A percentile compares a stretch with the other conserved stretches of the same genome.
These are phyloP conservation scores for Tagetes erecta DNA, from an alignment of 129 eudicot genomes.

Conservation along the genomic window DNA sequence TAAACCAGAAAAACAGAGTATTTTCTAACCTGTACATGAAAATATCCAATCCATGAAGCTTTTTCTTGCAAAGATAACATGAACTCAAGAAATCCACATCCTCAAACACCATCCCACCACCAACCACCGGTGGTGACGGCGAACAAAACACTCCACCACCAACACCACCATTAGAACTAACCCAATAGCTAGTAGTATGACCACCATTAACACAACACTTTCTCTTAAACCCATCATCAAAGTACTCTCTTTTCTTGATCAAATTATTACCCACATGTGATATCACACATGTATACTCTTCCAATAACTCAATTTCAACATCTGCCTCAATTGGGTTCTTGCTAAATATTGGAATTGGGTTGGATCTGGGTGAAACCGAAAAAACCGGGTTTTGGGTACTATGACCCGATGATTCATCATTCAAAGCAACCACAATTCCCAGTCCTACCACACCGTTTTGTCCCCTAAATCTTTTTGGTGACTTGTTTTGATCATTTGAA, in stretches of 20 bases:
- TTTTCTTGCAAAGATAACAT: slow-evolving; percentile 68
- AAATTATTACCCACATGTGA: slow-evolving; percentile 67
- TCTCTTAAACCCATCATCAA: slow-evolving; percentile 48
- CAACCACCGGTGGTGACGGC: slow-evolving; percentile 38
- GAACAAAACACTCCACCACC: slow-evolving; percentile 42
- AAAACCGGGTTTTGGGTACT: slow-evolving; percentile 40
- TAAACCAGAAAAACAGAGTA: neutral
- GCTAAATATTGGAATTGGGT: slow-evolving; percentile 53
- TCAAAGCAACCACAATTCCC: slow-evolving; percentile 71
- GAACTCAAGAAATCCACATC: slow-evolving; percentile 56
- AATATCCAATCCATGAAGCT: slow-evolving; percentile 82
- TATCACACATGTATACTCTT: slow-evolving; percentile 79
- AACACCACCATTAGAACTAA: slow-evolving; percentile 10
- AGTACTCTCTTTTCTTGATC: slow-evolving; percentile 69
- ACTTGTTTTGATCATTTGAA: slow-evolving; percentile 35
- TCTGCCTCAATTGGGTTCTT: slow-evolving; percentile 26
- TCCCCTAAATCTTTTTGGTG: slow-evolving; percentile 46
- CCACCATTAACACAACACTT: slow-evolving; percentile 19
- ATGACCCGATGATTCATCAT: slow-evolving; percentile 36
- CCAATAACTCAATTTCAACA: slow-evolving; percentile 55
- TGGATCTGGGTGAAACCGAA: slow-evolving; percentile 59
- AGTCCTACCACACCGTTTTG: slow-evolving; percentile 71
- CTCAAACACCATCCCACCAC: slow-evolving; percentile 40
- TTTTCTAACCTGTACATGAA: slow-evolving; percentile 75
- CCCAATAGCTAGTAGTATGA: slow-evolving; percentile 27